phyloP scores from a whole-genome alignment of 2,329 filamentous ascomycete genomes.

The Pezicula radicicola region DNA sequence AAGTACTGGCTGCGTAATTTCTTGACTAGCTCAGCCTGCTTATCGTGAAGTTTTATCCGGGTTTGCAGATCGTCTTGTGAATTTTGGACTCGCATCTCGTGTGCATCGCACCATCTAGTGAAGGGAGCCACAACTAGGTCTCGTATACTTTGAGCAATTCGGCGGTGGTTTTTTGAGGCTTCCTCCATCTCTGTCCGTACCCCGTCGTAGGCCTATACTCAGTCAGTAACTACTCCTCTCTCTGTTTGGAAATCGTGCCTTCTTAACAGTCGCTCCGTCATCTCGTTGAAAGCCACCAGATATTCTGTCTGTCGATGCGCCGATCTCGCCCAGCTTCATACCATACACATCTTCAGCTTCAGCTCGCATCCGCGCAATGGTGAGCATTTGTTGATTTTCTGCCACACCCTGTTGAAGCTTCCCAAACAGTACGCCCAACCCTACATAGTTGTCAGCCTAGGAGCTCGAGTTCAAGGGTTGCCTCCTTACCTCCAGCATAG shows the following conservation, averaged over 20 bases:
- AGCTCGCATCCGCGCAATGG: slow-evolving; percentile 87
- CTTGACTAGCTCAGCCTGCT: slow-evolving; percentile 84
- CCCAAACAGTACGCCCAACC: slow-evolving; percentile 88
- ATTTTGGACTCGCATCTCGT: slow-evolving; percentile 85
- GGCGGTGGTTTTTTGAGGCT: slow-evolving; percentile 84
- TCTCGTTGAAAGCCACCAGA: slow-evolving; percentile 82
- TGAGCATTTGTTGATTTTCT: slow-evolving; percentile 92
- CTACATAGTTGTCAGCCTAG: slow-evolving; percentile 33
- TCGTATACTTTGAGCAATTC: slow-evolving; percentile 94
- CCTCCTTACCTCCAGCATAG: slow-evolving; percentile 79
- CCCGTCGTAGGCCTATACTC: slow-evolving; percentile 80
- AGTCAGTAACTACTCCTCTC: slow-evolving; percentile 17
- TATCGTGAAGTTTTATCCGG: slow-evolving; percentile 89
- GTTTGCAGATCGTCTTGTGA: slow-evolving; percentile 92
- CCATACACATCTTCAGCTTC: slow-evolving; percentile 93
- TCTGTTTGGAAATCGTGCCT: slow-evolving; percentile 59
- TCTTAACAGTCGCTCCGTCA: slow-evolving; percentile 92
- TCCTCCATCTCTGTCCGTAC: slow-evolving; percentile 91
- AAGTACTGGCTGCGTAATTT: slow-evolving; percentile 96
- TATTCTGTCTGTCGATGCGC: slow-evolving; percentile 77
- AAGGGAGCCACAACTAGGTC: slow-evolving; percentile 95
- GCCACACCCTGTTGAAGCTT: slow-evolving; percentile 96
- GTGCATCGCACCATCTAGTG: slow-evolving; percentile 91
- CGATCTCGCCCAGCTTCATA: slow-evolving; percentile 75
- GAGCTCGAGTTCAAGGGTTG: not conserved